phyloP scores from a whole-genome alignment of 2,329 filamentous ascomycete genomes.

The Chrysosporium queenslandicum region DNA sequence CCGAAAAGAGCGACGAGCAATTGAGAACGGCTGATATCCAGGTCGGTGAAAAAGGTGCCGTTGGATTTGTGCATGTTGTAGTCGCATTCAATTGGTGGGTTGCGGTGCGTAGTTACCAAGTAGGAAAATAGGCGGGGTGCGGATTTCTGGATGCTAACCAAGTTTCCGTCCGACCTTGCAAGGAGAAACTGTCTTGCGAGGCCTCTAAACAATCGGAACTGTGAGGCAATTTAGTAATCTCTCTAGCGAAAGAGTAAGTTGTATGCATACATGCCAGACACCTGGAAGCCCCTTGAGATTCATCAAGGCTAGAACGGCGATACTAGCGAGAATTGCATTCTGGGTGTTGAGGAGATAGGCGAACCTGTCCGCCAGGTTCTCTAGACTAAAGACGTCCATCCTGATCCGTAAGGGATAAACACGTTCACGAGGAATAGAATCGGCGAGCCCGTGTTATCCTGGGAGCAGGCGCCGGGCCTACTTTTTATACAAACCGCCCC shows the following conservation, averaged over 20 bases:
- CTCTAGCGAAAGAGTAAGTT: neutral
- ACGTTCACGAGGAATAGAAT: too few relatives aligned
- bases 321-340: neutral
- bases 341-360: neutral
- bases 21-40: constrained; percentile 18
- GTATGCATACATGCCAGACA: constrained; percentile 6
- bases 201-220: constrained; percentile 9
- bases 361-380: neutral
- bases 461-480: too few relatives aligned
- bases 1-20: constrained; percentile 11
- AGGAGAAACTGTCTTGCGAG: neutral
- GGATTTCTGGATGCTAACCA: neutral
- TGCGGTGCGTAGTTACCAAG: constrained; percentile 6
- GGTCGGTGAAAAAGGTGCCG: constrained; percentile 18
- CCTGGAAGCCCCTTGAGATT: constrained; percentile 7
- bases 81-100: constrained; percentile 17
- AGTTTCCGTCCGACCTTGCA: neutral
- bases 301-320: neutral
- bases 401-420: too few relatives aligned
- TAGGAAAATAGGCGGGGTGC: constrained; percentile 4
- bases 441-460: too few relatives aligned
- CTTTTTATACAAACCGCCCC: too few relatives aligned
- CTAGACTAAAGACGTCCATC: neutral
- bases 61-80: constrained; percentile 20
- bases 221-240: neutral